A percentile compares a stretch with the other conserved stretches of the same genome.
phyloP scores from a whole-genome alignment of 2,329 filamentous ascomycete genomes.

The Aquanectria penicillioides region DNA sequence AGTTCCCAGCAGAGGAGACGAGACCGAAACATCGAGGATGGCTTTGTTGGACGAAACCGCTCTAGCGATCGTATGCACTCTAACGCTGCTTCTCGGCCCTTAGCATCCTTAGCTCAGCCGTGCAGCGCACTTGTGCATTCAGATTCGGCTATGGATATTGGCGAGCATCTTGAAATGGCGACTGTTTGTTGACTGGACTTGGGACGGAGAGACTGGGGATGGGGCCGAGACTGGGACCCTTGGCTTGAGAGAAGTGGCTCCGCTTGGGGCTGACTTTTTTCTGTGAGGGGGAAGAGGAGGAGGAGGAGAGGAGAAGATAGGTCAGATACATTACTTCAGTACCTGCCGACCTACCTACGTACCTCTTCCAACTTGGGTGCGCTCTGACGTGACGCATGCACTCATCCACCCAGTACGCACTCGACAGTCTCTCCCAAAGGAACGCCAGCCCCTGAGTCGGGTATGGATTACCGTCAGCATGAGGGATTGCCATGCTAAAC shows the following conservation, averaged over 20 bases:
- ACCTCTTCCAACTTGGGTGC: neutral
- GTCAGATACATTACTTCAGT: constrained; percentile 2
- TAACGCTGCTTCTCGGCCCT: constrained; percentile 11
- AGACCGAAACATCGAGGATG: too few species aligned
- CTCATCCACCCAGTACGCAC: neutral
- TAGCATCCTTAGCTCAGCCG: constrained; percentile 7
- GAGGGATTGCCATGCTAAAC: too few species aligned
- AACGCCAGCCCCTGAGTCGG: too few species aligned
- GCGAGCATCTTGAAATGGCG: neutral
- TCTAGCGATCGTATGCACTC: neutral
- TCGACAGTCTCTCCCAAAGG: too few species aligned
- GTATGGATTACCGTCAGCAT: neutral
- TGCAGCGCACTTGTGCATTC: constrained; percentile 10
- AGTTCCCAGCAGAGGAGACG: too few species aligned
- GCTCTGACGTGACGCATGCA: constrained; percentile 22
- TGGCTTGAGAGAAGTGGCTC: constrained; percentile 14
- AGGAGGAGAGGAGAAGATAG: constrained; percentile 1
- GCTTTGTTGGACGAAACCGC: constrained; percentile 6
- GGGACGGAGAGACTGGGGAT: constrained; percentile 12
- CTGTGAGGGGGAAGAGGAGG: constrained; percentile 18
- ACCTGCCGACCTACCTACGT: neutral
- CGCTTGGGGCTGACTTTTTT: constrained; percentile 15
- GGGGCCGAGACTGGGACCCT: constrained; percentile 15
- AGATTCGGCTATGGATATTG: constrained; percentile 5
- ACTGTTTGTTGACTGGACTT: constrained; percentile 21